Conservation (phyloP, 2,329 filamentous ascomycete genomes). For the Neurospora sp. region DNA sequence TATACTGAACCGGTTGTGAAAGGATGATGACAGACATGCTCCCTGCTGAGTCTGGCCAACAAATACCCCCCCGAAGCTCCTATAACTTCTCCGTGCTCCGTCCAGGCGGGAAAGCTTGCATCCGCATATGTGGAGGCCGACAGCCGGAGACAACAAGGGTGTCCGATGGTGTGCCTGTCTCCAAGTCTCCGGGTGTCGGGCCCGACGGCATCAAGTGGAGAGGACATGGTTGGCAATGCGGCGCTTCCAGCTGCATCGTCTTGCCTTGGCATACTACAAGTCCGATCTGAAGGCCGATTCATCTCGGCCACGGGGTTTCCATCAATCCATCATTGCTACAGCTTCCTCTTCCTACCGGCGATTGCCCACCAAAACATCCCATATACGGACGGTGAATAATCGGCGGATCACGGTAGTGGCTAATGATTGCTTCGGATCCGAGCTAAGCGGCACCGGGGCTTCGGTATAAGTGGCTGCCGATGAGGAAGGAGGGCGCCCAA, state of each 20-base stretch:
- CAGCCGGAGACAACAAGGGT: not conserved
- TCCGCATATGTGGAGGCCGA: not conserved
- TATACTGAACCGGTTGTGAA: not conserved
- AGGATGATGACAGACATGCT: not conserved
- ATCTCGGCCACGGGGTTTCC: not conserved
- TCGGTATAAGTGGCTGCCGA: not conserved
- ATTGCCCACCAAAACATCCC: not conserved
- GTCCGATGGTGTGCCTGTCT: not conserved
- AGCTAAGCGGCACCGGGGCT: not conserved
- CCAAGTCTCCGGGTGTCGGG: not conserved
- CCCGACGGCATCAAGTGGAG: not conserved
- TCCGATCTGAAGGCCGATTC: not conserved
- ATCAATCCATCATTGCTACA: not conserved
- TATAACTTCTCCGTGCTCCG: not conserved
- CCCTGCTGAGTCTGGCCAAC: not conserved
- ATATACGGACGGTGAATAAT: not conserved
- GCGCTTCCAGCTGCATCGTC: not conserved
- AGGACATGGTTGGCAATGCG: not conserved
- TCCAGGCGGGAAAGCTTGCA: not conserved
- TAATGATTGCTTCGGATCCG: not conserved
- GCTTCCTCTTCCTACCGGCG: not conserved
- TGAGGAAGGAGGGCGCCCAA: not conserved
- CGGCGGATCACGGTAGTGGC: not conserved
- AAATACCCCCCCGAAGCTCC: not conserved
- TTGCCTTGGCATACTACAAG: not conserved